These are phyloP conservation scores for Cystofilobasidium bisporidii DNA, from an alignment of 768 basidiomycete species.

Conservation along the genomic window DNA sequence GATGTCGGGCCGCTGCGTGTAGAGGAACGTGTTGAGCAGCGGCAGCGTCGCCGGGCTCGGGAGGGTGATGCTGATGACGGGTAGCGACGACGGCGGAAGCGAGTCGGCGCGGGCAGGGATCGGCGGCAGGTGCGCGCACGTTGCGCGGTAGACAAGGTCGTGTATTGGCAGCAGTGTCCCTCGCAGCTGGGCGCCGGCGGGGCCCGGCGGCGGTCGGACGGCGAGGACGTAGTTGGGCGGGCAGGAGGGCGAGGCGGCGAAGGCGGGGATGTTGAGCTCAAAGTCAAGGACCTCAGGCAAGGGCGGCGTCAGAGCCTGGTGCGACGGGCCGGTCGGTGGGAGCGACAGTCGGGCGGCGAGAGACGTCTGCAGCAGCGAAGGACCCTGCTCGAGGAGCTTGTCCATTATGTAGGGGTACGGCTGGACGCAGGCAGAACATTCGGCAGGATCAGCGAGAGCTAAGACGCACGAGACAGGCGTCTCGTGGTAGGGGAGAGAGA, in stretches of 20 bases:
- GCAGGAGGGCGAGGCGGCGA: background rate
- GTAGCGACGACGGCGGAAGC: constrained; percentile 9
- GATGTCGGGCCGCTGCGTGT: constrained; percentile 27
- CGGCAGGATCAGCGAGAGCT: too few species aligned
- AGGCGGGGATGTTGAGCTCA: background rate
- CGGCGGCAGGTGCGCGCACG: constrained; percentile 25
- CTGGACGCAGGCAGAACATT: background rate
- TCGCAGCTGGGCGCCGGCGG: background rate
- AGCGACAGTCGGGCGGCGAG: constrained; percentile 8
- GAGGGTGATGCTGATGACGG: constrained; percentile 22
- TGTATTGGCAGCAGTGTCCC: constrained; percentile 27
- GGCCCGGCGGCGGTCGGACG: constrained; percentile 12
- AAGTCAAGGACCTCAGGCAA: constrained; percentile 8
- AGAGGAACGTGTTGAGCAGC: constrained; percentile 26
- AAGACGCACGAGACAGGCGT: too few species aligned
- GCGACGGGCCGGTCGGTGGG: background rate
- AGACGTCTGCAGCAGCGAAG: constrained; percentile 12
- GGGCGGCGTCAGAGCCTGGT: constrained; percentile 9
- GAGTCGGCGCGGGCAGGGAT: constrained; percentile 4
- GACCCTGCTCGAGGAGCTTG: constrained; percentile 10
- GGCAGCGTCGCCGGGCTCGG: constrained; percentile 22
- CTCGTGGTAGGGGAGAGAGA: background rate
- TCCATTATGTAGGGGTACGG: constrained; percentile 21
- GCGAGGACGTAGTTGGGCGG: constrained; percentile 27
- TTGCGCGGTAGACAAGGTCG: constrained; percentile 23